phyloP scores from a whole-genome alignment of 306 rosid species.

The Cicer arietinum region DNA sequence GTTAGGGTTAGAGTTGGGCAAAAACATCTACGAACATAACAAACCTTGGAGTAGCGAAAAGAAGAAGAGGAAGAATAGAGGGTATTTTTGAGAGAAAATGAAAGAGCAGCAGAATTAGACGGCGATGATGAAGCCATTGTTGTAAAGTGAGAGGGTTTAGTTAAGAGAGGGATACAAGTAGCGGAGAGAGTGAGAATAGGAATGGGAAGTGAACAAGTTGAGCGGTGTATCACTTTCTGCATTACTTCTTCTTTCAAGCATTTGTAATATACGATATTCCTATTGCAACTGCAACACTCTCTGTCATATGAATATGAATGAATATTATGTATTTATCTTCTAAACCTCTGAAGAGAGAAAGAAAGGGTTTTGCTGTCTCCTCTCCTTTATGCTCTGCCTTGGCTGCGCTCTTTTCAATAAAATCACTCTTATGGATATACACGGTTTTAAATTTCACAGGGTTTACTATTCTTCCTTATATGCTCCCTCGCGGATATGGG shows the following conservation, averaged over 20 bases:
- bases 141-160: background rate
- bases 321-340: no score
- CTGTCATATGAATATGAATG: no score
- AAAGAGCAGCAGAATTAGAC: conserved; percentile 30
- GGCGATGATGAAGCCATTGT: conserved; percentile 42
- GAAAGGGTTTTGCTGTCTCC: no score
- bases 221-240: conserved; percentile 72
- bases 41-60: conserved; percentile 37
- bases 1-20: conserved; percentile 32
- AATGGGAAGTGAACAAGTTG: conserved; percentile 48
- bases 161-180: conserved; percentile 28
- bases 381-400: no score
- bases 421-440: no score
- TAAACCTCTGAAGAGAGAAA: no score
- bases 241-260: conserved; percentile 36
- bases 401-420: no score
- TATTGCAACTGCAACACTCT: no score
- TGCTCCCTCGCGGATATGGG: no score
- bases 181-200: conserved; percentile 36
- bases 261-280: no score
- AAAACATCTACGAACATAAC: conserved; percentile 46
- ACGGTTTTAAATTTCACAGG: no score
- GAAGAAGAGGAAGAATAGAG: conserved; percentile 36
- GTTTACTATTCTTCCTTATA: no score
- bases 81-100: background rate